Percentiles rank a stretch among this genome's conserved stretches.
Conservation (phyloP, 2,329 filamentous ascomycete genomes). For the Monascus ruber region DNA sequence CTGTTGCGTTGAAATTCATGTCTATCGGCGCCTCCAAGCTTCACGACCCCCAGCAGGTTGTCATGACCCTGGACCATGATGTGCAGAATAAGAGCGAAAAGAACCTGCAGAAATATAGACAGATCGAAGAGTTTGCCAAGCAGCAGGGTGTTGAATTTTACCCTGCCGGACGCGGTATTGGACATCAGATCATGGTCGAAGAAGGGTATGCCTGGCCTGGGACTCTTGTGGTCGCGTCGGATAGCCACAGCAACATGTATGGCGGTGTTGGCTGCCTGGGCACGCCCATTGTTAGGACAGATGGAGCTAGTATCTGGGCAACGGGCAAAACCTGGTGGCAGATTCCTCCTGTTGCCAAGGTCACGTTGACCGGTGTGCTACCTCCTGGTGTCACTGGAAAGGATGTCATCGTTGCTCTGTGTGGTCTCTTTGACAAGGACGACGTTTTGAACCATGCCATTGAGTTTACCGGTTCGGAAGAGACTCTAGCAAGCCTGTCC, state of each 20-base stretch:
- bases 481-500: conserved; percentile 61
- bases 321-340: conserved; percentile 81
- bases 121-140: conserved; percentile 72
- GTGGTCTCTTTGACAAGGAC: conserved; percentile 72
- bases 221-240: conserved; percentile 65
- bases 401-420: conserved; percentile 84
- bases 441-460: conserved; percentile 86
- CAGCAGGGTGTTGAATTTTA: conserved; percentile 69
- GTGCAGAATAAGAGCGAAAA: conserved; percentile 69
- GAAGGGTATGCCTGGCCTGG: conserved; percentile 78
- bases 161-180: conserved; percentile 67
- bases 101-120: conserved; percentile 71
- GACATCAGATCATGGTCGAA: conserved; percentile 68
- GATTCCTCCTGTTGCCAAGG: conserved; percentile 69
- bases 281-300: conserved; percentile 73
- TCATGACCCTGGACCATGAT: conserved; percentile 80
- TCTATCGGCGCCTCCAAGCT: conserved; percentile 67
- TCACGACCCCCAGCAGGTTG: conserved; percentile 59
- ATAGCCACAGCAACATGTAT: conserved; percentile 67
- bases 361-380: conserved; percentile 64
- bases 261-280: conserved; percentile 67
- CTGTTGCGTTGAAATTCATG: conserved; percentile 69
- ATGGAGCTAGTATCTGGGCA: conserved; percentile 76
- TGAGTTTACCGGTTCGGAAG: conserved; percentile 71
- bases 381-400: conserved; percentile 80